phyloP scores from a whole-genome alignment of 352 stramenopile genomes.

The Phytophthora ramorum region DNA sequence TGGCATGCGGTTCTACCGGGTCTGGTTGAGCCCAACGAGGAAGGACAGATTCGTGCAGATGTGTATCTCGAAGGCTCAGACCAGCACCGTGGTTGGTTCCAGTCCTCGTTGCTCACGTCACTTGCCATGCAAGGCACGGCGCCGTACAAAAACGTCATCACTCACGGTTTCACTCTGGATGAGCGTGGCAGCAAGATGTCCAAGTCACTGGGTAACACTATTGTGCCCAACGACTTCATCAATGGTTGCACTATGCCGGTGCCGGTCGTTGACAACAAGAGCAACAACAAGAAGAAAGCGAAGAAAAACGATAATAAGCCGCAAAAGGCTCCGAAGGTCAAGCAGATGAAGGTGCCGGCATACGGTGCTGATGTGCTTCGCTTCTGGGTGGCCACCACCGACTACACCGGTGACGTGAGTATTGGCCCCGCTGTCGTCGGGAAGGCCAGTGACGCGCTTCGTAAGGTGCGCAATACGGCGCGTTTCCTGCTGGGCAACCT shows the following conservation, averaged over 20 bases:
- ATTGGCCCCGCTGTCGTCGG: slow-evolving; percentile 93
- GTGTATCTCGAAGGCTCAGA: slow-evolving; percentile 98
- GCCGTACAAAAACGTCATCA: slow-evolving; percentile 98
- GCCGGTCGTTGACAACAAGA: slow-evolving; percentile 18
- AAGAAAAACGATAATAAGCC: slow-evolving; percentile 69
- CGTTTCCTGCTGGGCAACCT: slow-evolving; percentile 98
- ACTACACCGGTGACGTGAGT: slow-evolving; percentile 97
- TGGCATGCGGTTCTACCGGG: slow-evolving; percentile 69
- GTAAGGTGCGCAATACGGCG: slow-evolving; percentile 96
- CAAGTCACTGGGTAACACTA: slow-evolving; percentile 98
- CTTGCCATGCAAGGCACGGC: slow-evolving; percentile 81
- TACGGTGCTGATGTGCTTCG: slow-evolving; percentile 98
- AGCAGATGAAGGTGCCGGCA: slow-evolving; percentile 75
- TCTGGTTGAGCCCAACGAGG: slow-evolving; percentile 49
- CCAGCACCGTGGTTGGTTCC: slow-evolving; percentile 99
- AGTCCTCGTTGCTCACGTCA: slow-evolving; percentile 97
- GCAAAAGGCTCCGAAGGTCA: slow-evolving; percentile 75
- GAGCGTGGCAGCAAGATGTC: slow-evolving; percentile 99
- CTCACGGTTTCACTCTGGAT: slow-evolving; percentile 99
- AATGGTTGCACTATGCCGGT: slow-evolving; percentile 77
- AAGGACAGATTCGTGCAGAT: slow-evolving; percentile 88
- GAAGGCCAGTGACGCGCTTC: slow-evolving; percentile 82
- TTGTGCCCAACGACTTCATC: slow-evolving; percentile 96
- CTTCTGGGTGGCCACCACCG: slow-evolving; percentile 97
- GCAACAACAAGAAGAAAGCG: slow-evolving; percentile 75